Base-by-base conservation (phyloP, 1,284 basidiomycete species). In the Leccinum insolens region DNA sequence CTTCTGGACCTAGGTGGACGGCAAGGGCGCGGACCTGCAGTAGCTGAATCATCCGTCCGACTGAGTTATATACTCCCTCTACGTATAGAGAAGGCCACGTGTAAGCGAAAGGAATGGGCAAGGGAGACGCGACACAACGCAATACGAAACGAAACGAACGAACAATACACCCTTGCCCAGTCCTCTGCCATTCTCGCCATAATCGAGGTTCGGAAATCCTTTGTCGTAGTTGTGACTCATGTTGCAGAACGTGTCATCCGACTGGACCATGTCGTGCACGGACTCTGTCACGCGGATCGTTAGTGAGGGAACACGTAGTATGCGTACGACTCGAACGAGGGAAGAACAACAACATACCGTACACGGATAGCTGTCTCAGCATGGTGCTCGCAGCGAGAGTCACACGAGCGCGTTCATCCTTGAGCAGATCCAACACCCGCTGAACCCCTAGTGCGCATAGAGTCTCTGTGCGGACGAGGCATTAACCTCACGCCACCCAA, bases 61-160 rank as follows among this genome's bases (percentile, higher is more conserved):
- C 69, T 1, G 74, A 71, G 28, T 69, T 57, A 34, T 76, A 77
- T 11, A 76, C 75, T 63, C 77, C 75, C 1, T 68, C 75, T 76
- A 62, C 17, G 28, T 17, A 20, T n/a, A 55, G 22, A 55, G 44
- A 20, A 52, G 46, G 9, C 6, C n/a, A 12, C n/a, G 5, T 20
- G n/a, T 52, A 20, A 52, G 46, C 46, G 8, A 52, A 46, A 46
- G 4, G n/a, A 52, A 20, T 52, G n/a, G n/a, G n/a, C 46, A n/a
- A 12, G n/a, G n/a, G 11, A 52, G 46, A 52, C n/a, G 11, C 1
- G n/a, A 20, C 7, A 7, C n/a, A 3, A 52, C 11, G 46, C 4
- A 5, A n/a, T 9, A 8, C 9, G n/a, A 49, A 49, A 11, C 5
- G n/a, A 41, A 17, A 6, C 3, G n/a, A 2, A 52, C n/a, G 7